Evolutionary conservation across 2,329 filamentous ascomycete genomes (phyloP).

Genomic region (Fusarium illudens): DNA sequence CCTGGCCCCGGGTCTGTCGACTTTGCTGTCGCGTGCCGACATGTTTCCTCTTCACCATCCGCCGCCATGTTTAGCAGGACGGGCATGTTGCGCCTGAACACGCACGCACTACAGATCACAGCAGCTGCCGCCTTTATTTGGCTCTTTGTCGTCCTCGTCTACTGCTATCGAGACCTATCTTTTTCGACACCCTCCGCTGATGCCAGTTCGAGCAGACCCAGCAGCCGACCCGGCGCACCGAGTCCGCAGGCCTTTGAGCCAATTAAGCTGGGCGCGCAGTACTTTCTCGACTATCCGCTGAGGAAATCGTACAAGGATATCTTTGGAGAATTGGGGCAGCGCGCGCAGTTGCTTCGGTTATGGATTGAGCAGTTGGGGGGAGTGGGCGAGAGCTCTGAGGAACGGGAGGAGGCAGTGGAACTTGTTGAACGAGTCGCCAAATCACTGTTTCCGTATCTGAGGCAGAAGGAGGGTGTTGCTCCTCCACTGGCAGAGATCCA

Average conservation of each 20-base stretch:
- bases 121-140: slow-evolving; percentile 18
- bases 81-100: slow-evolving; percentile 4
- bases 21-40: background rate
- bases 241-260: background rate
- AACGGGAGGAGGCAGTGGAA: slow-evolving; percentile 10
- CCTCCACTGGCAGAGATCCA: slow-evolving; percentile 25
- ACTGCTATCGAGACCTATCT: slow-evolving; percentile 7
- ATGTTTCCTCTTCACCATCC: background rate
- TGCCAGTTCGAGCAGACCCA: background rate
- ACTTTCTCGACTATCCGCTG: slow-evolving; percentile 44
- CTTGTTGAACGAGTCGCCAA: background rate
- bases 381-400: background rate
- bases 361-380: slow-evolving; percentile 31
- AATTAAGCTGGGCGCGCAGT: slow-evolving; percentile 24
- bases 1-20: background rate
- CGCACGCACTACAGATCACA: slow-evolving; percentile 17
- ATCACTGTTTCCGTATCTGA: slow-evolving; percentile 42
- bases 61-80: slow-evolving; percentile 16
- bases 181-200: background rate
- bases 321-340: slow-evolving; percentile 47
- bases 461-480: background rate
- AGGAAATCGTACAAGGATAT: slow-evolving; percentile 41
- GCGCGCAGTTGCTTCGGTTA: slow-evolving; percentile 25
- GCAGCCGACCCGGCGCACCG: background rate
- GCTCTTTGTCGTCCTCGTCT: slow-evolving; percentile 13